Percentiles rank a stretch among this genome's conserved stretches.
These are phyloP conservation scores for Pseudonitzschia delicatissima DNA, from an alignment of 108 stramenopile genomes.

Conservation along the genomic window DNA sequence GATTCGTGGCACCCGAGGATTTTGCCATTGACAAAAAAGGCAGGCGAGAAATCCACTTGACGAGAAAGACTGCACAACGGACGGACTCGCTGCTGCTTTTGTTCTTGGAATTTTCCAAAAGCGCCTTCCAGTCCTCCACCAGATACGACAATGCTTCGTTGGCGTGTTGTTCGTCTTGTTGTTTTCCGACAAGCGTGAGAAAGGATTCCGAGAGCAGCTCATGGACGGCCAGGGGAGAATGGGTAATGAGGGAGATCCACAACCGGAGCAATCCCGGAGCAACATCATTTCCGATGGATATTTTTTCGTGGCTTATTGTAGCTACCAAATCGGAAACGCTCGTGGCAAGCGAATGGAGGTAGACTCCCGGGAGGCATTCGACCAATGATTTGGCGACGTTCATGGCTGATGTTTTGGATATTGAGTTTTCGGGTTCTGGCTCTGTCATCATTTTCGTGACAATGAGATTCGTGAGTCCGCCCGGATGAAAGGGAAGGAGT, in stretches of 20 bases:
- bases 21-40: neutral
- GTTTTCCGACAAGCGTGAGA: neutral
- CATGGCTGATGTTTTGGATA: too few relatives aligned
- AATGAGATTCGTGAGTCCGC: too few relatives aligned
- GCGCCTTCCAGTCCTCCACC: neutral
- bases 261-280: neutral
- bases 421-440: too few relatives aligned
- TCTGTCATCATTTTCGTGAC: too few relatives aligned
- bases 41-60: neutral
- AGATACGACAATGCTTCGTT: neutral
- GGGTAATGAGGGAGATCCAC: neutral
- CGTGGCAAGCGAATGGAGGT: neutral
- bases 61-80: slow-evolving; percentile 21
- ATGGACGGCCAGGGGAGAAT: neutral
- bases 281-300: neutral
- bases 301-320: neutral
- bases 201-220: neutral
- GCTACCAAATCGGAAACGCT: neutral
- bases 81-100: neutral
- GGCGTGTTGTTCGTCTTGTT: neutral
- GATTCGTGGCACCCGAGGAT: neutral
- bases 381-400: neutral
- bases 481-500: too few relatives aligned
- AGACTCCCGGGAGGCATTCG: neutral
- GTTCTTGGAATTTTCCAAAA: neutral